Evolutionary conservation across 176 grass and related monocot genomes (phyloP).

Genomic region (Triticum monococcum): DNA sequence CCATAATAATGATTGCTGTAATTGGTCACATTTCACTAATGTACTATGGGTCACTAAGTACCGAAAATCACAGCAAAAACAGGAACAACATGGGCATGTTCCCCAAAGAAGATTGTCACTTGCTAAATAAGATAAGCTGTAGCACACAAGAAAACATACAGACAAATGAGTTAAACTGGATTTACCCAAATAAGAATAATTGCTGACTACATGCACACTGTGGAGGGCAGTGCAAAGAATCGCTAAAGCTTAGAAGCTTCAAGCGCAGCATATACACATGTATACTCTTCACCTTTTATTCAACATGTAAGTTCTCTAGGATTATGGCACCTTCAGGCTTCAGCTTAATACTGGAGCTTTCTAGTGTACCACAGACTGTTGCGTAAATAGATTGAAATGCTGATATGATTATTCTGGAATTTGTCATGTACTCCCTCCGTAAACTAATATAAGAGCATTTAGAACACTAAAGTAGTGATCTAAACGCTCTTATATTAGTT

Average conservation of each 20-base stretch:
- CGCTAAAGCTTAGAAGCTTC: not conserved
- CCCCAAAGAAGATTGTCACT: not conserved
- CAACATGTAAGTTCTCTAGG: not conserved
- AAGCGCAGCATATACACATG: not conserved
- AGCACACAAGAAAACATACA: not conserved
- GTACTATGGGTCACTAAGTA: not conserved
- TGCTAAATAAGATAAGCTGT: not conserved
- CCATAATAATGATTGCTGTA: not conserved
- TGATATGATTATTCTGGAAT: not conserved
- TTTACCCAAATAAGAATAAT: not conserved
- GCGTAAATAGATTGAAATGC: no score
- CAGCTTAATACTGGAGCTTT: not conserved
- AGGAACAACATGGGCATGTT: not conserved
- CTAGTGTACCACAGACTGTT: not conserved
- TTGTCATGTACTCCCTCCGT: no score
- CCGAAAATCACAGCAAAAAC: not conserved
- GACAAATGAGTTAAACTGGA: not conserved
- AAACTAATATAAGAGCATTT: no score
- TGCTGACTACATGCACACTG: not conserved
- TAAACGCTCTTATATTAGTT: no score
- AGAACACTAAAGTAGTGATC: no score
- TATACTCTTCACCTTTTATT: not conserved
- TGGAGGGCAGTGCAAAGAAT: not conserved
- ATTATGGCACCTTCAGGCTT: not conserved
- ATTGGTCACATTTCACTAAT: not conserved